Percentiles rank a stretch among this genome's conserved stretches.
Evolutionary conservation across 2,329 filamentous ascomycete species (phyloP).

Genomic region (Colletotrichum tanaceti): DNA sequence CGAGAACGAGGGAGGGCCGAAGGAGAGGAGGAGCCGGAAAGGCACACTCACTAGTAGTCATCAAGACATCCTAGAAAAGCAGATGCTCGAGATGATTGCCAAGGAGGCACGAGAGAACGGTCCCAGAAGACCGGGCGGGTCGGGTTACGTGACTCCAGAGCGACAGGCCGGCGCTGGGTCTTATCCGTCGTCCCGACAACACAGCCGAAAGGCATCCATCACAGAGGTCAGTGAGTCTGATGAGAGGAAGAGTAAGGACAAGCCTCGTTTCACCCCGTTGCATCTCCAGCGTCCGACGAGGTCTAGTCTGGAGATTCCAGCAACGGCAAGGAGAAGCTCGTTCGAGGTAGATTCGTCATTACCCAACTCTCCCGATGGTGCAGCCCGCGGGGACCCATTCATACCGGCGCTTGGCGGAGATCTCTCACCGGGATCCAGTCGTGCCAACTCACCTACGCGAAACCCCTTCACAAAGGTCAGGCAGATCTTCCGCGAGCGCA

Average conservation of each 20-base stretch:
- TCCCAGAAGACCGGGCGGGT: conserved; percentile 35
- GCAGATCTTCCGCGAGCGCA: conserved; percentile 66
- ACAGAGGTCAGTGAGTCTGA: conserved; percentile 57
- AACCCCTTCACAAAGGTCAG: conserved; percentile 69
- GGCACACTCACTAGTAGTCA: conserved; percentile 62
- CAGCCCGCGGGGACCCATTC: conserved; percentile 59
- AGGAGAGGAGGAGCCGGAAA: conserved; percentile 53
- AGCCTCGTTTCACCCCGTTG: conserved; percentile 39
- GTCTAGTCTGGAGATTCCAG: conserved; percentile 62
- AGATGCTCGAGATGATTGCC: conserved; percentile 71
- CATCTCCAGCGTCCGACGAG: conserved; percentile 48
- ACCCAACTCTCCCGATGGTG: conserved; percentile 65
- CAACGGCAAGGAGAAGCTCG: conserved; percentile 52
- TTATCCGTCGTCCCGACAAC: conserved; percentile 48
- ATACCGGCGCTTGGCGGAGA: conserved; percentile 72
- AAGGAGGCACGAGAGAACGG: conserved; percentile 62
- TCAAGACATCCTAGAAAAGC: conserved; percentile 68
- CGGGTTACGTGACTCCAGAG: conserved; percentile 37
- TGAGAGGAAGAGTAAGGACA: conserved; percentile 43
- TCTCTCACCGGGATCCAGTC: conserved; percentile 71
- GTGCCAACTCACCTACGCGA: conserved; percentile 71
- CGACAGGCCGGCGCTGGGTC: conserved; percentile 41
- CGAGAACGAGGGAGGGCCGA: conserved; percentile 56
- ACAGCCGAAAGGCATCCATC: conserved; percentile 53
- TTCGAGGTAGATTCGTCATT: conserved; percentile 59